These are phyloP conservation scores for Globisporangium solare DNA, from an alignment of 352 stramenopile genomes.

Conservation along the genomic window DNA sequence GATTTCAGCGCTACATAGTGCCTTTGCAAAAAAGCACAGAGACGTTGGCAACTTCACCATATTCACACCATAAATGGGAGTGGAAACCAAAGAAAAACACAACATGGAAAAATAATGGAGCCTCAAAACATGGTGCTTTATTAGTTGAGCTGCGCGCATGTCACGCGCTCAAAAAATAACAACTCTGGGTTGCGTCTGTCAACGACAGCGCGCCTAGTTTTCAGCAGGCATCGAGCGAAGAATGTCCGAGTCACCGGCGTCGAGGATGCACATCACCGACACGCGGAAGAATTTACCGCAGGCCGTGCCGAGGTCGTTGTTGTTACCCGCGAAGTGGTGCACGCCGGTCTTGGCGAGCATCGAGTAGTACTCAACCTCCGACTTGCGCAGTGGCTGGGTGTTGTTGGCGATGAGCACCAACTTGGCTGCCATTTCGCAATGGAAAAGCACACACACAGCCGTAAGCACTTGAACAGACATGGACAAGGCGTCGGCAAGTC, in stretches of 20 bases:
- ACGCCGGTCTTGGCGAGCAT: slow-evolving; percentile 99
- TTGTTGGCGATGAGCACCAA: slow-evolving; percentile 98
- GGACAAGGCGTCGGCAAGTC: neutral
- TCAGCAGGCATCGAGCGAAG: slow-evolving; percentile 72
- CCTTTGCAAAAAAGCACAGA: no score
- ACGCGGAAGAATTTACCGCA: slow-evolving; percentile 99
- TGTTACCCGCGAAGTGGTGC: slow-evolving; percentile 98
- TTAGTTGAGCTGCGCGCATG: slow-evolving; percentile 2
- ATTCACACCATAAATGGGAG: neutral
- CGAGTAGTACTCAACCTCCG: slow-evolving; percentile 99
- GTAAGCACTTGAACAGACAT: neutral
- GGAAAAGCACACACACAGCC: no score
- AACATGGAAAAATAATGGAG: neutral
- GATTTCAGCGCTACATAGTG: no score
- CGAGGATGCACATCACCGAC: slow-evolving; percentile 94
- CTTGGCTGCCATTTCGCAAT: slow-evolving; percentile 83
- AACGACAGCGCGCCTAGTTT: slow-evolving; percentile 20
- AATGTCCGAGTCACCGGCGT: slow-evolving; percentile 99
- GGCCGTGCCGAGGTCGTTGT: slow-evolving; percentile 98
- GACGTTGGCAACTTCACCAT: no score
- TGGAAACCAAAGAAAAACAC: neutral
- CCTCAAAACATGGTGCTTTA: slow-evolving; percentile 14
- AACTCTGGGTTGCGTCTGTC: no score
- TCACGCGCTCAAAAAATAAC: neutral
- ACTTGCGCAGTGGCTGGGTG: slow-evolving; percentile 98